These are phyloP conservation scores for Penicillium sp. DNA, from an alignment of 2,329 filamentous ascomycete genomes.

Conservation along the genomic window DNA sequence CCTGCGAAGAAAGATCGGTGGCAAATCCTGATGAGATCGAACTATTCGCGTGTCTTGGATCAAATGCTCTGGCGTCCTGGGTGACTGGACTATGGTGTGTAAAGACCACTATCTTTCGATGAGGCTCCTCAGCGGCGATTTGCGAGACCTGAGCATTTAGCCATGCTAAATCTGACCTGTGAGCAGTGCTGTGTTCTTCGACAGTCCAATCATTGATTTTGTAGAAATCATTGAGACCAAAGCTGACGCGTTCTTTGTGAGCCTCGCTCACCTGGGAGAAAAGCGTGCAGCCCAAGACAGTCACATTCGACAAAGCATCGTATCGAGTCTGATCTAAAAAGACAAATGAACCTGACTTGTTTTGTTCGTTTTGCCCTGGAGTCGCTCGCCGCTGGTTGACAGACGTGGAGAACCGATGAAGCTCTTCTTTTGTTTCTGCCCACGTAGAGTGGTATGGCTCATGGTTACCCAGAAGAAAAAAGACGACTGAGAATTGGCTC, in stretches of 20 bases:
- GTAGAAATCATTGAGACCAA: constrained; percentile 57
- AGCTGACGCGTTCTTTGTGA: constrained; percentile 42
- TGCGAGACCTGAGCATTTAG: constrained; percentile 40
- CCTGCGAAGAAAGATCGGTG: constrained; percentile 43
- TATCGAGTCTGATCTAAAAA: constrained; percentile 45
- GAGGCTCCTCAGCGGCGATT: constrained; percentile 32
- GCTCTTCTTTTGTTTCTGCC: constrained; percentile 20
- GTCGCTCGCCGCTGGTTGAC: constrained; percentile 16
- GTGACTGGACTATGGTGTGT: constrained; percentile 43
- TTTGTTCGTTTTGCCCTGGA: not conserved
- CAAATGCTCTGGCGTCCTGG: constrained; percentile 24
- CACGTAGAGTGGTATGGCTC: constrained; percentile 51
- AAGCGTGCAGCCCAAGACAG: constrained; percentile 52
- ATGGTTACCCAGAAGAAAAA: constrained; percentile 60
- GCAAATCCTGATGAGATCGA: constrained; percentile 42
- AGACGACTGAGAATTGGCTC: constrained; percentile 50
- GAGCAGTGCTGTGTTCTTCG: constrained; percentile 32
- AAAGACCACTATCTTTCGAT: constrained; percentile 40
- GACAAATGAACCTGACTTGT: constrained; percentile 39
- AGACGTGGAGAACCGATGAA: constrained; percentile 28
- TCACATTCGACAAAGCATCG: constrained; percentile 39
- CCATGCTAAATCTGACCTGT: constrained; percentile 40
- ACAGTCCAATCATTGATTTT: constrained; percentile 43
- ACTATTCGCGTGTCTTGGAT: constrained; percentile 37
- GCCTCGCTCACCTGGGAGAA: constrained; percentile 51